Evolutionary conservation across 768 basidiomycete species (phyloP).

Genomic region (Scleroderma bovista): DNA sequence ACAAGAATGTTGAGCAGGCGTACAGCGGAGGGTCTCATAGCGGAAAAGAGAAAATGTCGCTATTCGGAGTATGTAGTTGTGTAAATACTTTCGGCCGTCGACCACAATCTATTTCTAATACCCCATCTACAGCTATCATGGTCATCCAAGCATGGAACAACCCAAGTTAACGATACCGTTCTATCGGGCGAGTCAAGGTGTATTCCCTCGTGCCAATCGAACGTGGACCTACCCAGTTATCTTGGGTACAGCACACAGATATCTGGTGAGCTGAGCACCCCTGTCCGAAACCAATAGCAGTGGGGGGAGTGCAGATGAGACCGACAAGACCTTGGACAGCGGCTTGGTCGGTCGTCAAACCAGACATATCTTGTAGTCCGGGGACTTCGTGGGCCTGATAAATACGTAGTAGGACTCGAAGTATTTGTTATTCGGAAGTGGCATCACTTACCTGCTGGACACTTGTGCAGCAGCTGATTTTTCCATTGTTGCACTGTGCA

Average conservation of each 20-base stretch:
- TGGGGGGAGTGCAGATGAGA: background rate
- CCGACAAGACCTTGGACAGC: background rate
- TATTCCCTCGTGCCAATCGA: background rate
- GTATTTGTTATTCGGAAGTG: no score
- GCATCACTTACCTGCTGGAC: background rate
- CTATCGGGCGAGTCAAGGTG: background rate
- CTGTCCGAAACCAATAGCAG: background rate
- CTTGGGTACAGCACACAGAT: background rate
- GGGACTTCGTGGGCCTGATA: background rate
- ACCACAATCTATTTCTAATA: no score
- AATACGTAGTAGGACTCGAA: background rate
- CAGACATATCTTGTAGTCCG: background rate
- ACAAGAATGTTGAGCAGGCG: conserved; percentile 86
- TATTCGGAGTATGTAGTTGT: no score
- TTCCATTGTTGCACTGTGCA: background rate
- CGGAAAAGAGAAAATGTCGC: background rate
- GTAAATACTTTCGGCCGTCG: background rate
- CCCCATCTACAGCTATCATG: no score
- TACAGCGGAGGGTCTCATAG: conserved; percentile 70
- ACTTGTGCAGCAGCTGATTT: background rate
- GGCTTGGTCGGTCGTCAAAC: background rate
- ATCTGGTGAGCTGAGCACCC: background rate
- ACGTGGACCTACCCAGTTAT: background rate
- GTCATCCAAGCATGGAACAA: background rate
- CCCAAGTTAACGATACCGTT: background rate